phyloP scores from a whole-genome alignment of 2,329 filamentous ascomycete species.

The Coniochaeta sp. region DNA sequence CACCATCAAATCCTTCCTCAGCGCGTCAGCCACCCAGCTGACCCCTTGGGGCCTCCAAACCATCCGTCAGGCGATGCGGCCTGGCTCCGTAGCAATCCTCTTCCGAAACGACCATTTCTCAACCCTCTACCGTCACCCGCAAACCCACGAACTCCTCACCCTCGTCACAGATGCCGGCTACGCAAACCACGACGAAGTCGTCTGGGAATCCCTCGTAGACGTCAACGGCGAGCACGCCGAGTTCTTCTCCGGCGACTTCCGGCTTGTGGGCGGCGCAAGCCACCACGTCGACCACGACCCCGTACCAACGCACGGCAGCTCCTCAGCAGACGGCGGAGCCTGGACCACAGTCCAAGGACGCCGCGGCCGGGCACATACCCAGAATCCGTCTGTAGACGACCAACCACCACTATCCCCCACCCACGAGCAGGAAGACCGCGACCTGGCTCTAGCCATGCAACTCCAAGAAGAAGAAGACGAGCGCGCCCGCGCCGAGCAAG shows the following conservation, averaged over 20 bases:
- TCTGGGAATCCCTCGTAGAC: slow-evolving; percentile 92
- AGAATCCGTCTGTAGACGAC: slow-evolving; percentile 9
- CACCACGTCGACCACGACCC: slow-evolving; percentile 7
- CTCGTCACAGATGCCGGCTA: slow-evolving; percentile 93
- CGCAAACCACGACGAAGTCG: slow-evolving; percentile 76
- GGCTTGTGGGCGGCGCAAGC: slow-evolving; percentile 60
- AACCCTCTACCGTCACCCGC: slow-evolving; percentile 82
- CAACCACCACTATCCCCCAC: slow-evolving; percentile 28
- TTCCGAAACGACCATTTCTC: slow-evolving; percentile 98
- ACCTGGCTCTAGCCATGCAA: slow-evolving; percentile 81
- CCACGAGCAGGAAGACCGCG: slow-evolving; percentile 71
- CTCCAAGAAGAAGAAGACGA: slow-evolving; percentile 92
- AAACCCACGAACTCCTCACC: slow-evolving; percentile 66
- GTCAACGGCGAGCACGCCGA: slow-evolving; percentile 76
- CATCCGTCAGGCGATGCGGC: slow-evolving; percentile 60
- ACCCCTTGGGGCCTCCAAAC: slow-evolving; percentile 73
- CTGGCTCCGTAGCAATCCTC: slow-evolving; percentile 79
- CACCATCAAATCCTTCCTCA: slow-evolving; percentile 77
- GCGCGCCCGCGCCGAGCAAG: slow-evolving; percentile 54
- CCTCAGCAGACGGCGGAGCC: slow-evolving; percentile 14
- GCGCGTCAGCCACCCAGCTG: slow-evolving; percentile 74
- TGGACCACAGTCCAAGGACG: slow-evolving; percentile 50
- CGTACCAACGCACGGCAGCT: slow-evolving; percentile 11
- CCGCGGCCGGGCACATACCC: slow-evolving; percentile 16
- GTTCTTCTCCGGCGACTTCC: slow-evolving; percentile 86